These are phyloP conservation scores for Ogataea sp. DNA, from an alignment of 805 yeast species.

Conservation along the genomic window DNA sequence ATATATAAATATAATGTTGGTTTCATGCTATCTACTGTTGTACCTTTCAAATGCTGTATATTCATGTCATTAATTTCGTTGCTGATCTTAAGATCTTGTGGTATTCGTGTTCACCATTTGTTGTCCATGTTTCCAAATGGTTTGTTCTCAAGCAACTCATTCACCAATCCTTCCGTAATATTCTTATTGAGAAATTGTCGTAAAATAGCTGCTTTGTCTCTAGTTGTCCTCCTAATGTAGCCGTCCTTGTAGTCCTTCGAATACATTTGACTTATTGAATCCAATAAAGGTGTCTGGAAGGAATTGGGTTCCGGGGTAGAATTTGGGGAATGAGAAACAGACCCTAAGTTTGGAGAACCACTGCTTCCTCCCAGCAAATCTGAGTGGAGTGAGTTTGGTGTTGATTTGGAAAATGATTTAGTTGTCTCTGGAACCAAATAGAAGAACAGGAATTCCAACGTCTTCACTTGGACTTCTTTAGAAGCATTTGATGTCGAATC, in stretches of 20 bases:
- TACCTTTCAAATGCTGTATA: too few species aligned
- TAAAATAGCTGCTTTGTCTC: conserved; percentile 35
- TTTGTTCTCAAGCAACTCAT: conserved; percentile 34
- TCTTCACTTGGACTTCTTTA: conserved; percentile 51
- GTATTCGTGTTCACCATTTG: conserved; percentile 38
- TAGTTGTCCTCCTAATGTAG: conserved; percentile 28
- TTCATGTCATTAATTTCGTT: too few species aligned
- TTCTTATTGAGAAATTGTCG: conserved; percentile 36
- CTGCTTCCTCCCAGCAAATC: too few species aligned
- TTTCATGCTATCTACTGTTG: too few species aligned
- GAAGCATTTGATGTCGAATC: conserved; percentile 26
- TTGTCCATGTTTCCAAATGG: conserved; percentile 42
- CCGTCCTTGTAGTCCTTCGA: conserved; percentile 11
- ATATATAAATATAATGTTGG: too few species aligned
- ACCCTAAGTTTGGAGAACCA: too few species aligned
- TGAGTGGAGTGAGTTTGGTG: neutral
- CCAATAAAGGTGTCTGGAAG: neutral
- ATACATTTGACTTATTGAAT: neutral
- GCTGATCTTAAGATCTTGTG: too few species aligned
- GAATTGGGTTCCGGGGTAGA: too few species aligned
- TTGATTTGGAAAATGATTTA: too few species aligned
- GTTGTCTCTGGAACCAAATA: conserved; percentile 55
- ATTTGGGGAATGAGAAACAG: too few species aligned
- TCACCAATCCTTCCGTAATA: conserved; percentile 38
- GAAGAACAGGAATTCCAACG: conserved; percentile 62